phyloP scores from a whole-genome alignment of 2,329 filamentous ascomycete species.

The Aspergillus sp. region DNA sequence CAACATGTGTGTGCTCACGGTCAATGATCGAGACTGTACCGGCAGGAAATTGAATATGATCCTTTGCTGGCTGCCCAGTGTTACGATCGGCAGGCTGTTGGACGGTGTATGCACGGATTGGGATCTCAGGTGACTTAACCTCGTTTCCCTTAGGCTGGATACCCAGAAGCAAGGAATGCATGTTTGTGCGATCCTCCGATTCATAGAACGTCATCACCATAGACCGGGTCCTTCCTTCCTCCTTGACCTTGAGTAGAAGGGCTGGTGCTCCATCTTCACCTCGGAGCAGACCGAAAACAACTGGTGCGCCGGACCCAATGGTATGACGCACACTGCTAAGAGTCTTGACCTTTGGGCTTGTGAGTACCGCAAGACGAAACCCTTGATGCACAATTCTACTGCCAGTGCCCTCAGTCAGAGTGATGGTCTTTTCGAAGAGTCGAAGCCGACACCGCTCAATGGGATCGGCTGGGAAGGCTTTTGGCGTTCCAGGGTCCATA shows the following conservation, averaged over 20 bases:
- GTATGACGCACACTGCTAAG: slow-evolving; percentile 74
- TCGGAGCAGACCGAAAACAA: slow-evolving; percentile 76
- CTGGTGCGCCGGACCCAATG: slow-evolving; percentile 64
- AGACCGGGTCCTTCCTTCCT: slow-evolving; percentile 64
- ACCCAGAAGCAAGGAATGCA: slow-evolving; percentile 74
- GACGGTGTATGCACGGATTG: slow-evolving; percentile 66
- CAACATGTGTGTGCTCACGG: slow-evolving; percentile 58
- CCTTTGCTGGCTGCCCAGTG: slow-evolving; percentile 30
- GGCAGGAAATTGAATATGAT: slow-evolving; percentile 40
- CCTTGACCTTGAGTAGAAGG: slow-evolving; percentile 70
- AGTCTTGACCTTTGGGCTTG: slow-evolving; percentile 73
- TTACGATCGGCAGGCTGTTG: slow-evolving; percentile 47
- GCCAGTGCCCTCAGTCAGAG: slow-evolving; percentile 71
- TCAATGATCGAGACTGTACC: slow-evolving; percentile 64
- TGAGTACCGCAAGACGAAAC: slow-evolving; percentile 75
- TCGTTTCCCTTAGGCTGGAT: slow-evolving; percentile 69
- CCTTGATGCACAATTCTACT: slow-evolving; percentile 74
- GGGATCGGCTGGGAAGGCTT: slow-evolving; percentile 74
- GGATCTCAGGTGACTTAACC: slow-evolving; percentile 68
- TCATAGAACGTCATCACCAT: slow-evolving; percentile 79
- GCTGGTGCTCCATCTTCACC: slow-evolving; percentile 70
- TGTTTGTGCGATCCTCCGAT: slow-evolving; percentile 66
- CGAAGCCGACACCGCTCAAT: slow-evolving; percentile 70
- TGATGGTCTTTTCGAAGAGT: slow-evolving; percentile 71
- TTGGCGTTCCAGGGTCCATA: slow-evolving; percentile 71